These are phyloP conservation scores for Cicer bijugum DNA, from an alignment of 306 rosid species.

Conservation along the genomic window DNA sequence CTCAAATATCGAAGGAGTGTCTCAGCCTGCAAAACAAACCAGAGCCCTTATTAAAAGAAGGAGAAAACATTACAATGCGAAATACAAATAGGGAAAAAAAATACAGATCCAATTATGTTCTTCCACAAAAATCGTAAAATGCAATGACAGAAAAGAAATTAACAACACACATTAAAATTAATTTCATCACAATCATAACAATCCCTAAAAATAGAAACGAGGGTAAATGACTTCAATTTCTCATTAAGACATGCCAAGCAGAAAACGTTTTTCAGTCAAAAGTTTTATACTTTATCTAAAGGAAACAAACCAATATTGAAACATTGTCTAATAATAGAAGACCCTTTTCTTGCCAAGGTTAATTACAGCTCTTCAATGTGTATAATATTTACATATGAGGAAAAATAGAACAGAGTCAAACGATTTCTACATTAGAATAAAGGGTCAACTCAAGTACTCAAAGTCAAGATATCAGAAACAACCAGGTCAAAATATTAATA, in stretches of 20 bases:
- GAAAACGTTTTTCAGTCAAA: neutral
- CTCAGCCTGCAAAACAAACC: conserved; percentile 77
- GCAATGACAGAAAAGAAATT: conserved; percentile 1
- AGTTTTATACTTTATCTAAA: neutral
- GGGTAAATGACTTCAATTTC: neutral
- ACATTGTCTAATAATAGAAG: neutral
- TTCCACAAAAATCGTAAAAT: conserved; percentile 12
- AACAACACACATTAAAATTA: conserved; percentile 4
- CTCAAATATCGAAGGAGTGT: conserved; percentile 90
- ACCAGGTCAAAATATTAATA: neutral
- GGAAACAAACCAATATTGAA: conserved; percentile 16
- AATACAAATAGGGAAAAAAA: neutral
- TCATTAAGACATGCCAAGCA: neutral
- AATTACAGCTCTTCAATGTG: conserved; percentile 1
- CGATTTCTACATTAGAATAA: neutral
- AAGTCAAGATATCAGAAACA: conserved; percentile 10
- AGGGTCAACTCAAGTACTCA: neutral
- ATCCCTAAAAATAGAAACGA: neutral
- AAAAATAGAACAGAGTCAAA: conserved; percentile 17
- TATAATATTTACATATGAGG: neutral
- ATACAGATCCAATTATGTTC: neutral
- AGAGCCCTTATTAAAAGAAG: neutral
- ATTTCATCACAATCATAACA: neutral
- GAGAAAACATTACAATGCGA: too few species aligned
- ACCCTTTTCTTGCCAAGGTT: neutral